Evolutionary conservation across 768 basidiomycete genomes (phyloP), one percentile per base, ranked within the genome.

Genomic region (Lactarius evosmus): DNA sequence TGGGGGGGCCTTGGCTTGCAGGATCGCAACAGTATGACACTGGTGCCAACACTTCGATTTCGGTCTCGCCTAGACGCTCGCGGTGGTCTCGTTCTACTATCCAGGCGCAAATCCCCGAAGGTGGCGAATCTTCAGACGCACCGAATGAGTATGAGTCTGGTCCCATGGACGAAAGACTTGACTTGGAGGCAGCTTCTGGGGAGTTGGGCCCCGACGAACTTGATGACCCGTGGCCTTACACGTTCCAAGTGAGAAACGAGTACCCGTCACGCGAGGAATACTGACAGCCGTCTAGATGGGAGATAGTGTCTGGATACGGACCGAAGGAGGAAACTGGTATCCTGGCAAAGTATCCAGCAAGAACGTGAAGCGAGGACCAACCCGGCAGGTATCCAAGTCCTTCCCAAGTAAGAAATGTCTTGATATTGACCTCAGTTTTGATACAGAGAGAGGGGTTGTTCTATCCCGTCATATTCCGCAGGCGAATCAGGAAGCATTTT

Each of bases 211-310:
- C 68, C 16, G 60, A 61, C 14, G 60, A 69, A 19, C 61, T 69
- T n/a, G 62, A 69, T 30, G 66, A 69, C 2, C 60, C 68, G 4
- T 69, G 68, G 68, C 62, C 60, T 27, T 67, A 67, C 51, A 58
- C 62, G 11, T 69, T 67, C 53, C 54, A 55, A 55, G 65, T 66
- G 36, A 49, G 62, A 44, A 7, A 25, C 22, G 25, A 49, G 14
- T 44, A 54, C 32, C 44, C 22, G 9, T 54, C 32, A 32, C 8
- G 11, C 25, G n/a, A 27, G 40, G 44, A 30, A 32, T 30, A 27
- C 56, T 65, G 58, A 66, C n/a, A 7, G 17, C 38, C 56, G 30
- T 33, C 52, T 46, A 67, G 66, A 44, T 34, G 62, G 58, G 58
- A 27, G 66, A 67, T 7, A 53, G n/a, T 38, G 66, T 67, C 16